Conservation (phyloP, 1,284 basidiomycete species). For the Tranzscheliella williamsii region DNA sequence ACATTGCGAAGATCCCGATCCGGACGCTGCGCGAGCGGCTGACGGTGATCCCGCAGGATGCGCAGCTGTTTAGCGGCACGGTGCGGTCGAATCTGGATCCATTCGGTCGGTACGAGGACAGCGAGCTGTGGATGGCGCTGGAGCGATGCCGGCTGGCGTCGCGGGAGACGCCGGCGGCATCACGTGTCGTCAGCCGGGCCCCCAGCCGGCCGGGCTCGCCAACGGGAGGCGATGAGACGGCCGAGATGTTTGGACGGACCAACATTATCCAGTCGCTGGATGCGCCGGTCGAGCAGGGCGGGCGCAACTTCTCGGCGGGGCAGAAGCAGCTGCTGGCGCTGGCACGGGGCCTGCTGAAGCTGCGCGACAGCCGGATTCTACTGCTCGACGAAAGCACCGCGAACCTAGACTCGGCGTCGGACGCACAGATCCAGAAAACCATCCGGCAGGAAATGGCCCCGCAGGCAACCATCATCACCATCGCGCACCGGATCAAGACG, state of each 20-base stretch:
- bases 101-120: constrained; percentile 74
- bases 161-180: constrained; percentile 22
- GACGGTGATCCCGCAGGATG: constrained; percentile 88
- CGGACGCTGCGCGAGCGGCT: constrained; percentile 79
- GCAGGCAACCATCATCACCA: constrained; percentile 64
- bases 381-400: constrained; percentile 67
- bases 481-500: constrained; percentile 71
- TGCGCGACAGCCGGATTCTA: constrained; percentile 65
- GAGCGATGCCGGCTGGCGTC: constrained; percentile 63
- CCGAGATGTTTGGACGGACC: constrained; percentile 53
- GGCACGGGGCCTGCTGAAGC: constrained; percentile 65
- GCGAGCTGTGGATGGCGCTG: constrained; percentile 66
- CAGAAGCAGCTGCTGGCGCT: constrained; percentile 67
- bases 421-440: constrained; percentile 64
- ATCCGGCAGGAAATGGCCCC: constrained; percentile 62
- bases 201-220: constrained; percentile 39
- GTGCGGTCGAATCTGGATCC: constrained; percentile 65
- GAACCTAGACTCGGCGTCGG: constrained; percentile 62
- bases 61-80: constrained; percentile 61
- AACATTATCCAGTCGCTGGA: constrained; percentile 65
- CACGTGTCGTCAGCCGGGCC: constrained; percentile 29
- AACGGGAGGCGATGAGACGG: constrained; percentile 3
- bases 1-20: constrained; percentile 83
- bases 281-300: constrained; percentile 65
- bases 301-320: constrained; percentile 65